A percentile compares a stretch with the other conserved stretches of the same genome.
These are phyloP conservation scores for Gossypium gossypioides DNA, from an alignment of 441 rosid genomes.

Conservation along the genomic window DNA sequence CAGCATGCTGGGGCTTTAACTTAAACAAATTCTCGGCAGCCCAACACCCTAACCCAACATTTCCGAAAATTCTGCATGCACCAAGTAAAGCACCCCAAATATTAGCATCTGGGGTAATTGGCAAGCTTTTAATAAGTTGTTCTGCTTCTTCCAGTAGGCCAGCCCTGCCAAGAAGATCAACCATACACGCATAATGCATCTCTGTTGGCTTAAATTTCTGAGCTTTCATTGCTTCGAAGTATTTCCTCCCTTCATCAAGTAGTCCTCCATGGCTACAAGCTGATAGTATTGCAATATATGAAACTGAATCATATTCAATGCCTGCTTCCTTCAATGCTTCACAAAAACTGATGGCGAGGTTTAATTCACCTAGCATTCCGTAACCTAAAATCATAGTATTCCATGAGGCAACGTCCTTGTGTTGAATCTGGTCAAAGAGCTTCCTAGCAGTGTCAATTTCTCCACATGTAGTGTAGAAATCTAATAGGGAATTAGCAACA, in stretches of 20 bases:
- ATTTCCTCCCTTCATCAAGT: slow-evolving; percentile 29
- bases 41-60: slow-evolving; percentile 33
- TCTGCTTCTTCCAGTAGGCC: slow-evolving; percentile 31
- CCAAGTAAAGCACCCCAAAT: slow-evolving; percentile 39
- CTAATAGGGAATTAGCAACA: slow-evolving; percentile 47
- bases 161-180: slow-evolving; percentile 40
- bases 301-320: slow-evolving; percentile 24
- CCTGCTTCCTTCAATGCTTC: slow-evolving; percentile 28
- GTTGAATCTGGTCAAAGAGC: slow-evolving; percentile 30
- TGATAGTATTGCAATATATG: slow-evolving; percentile 33
- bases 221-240: slow-evolving; percentile 27
- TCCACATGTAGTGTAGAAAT: slow-evolving; percentile 44
- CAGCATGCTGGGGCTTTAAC: slow-evolving; percentile 29
- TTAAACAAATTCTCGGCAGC: slow-evolving; percentile 29
- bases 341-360: slow-evolving; percentile 23
- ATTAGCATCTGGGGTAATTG: slow-evolving; percentile 26
- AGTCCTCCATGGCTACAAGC: slow-evolving; percentile 39
- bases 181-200: slow-evolving; percentile 37
- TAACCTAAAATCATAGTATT: slow-evolving; percentile 46
- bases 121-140: slow-evolving; percentile 21
- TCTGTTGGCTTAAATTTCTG: slow-evolving; percentile 24
- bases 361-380: slow-evolving; percentile 39
- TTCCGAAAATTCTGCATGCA: slow-evolving; percentile 30
- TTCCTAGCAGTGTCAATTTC: slow-evolving; percentile 33
- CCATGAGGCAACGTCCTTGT: slow-evolving; percentile 51